Base-by-base conservation (phyloP, 129 eudicot genomes). In the Solidago caesia region DNA sequence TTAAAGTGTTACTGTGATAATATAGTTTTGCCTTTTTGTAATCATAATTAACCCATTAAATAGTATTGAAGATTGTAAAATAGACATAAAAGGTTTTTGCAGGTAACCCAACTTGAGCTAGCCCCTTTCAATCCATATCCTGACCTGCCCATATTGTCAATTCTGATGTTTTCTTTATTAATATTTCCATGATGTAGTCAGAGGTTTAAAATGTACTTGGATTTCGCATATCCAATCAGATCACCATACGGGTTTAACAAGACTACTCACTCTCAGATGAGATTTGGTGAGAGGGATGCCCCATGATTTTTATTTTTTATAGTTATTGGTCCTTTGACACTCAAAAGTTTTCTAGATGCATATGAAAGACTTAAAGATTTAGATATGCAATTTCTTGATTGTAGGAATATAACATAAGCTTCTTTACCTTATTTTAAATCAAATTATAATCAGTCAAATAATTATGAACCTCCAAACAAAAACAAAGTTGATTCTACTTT, bases 221-320 rank as follows among this genome's bases (percentile, higher is more conserved):
- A 89, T 92, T 53, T 92, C 97, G 8, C 97, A 89, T 71, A 92
- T 92, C n/a, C n/a, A n/a, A n/a, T n/a, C n/a, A n/a, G n/a, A n/a
- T n/a, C n/a, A n/a, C n/a, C n/a, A n/a, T n/a, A n/a, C n/a, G 0
- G 97, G 97, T 57, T 81, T 92, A 39, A 94, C 94, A 44, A 84
- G 94, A 85, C 80, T 92, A 60, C 97, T 92, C 29, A 87, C 94
- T 64, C 82, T 84, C 4, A 78, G 97, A 56, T 88, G 88, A 41
- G 91, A 89, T 75, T 80, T 89, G 62, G 63, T 92, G 61, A 89
- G 81, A 29, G 89, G 85, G 65, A 33, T 78, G 26, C 94, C 97
- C 26, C 96, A 87, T 53, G 91, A 89, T 55, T 91, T 94, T 29
- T 29, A 1, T 56, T 89, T 51, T 15, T 89, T n/a, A n/a, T n/a